These are phyloP conservation scores for Lentinula raphanica DNA, from an alignment of 768 basidiomycete species.

Conservation along the genomic window DNA sequence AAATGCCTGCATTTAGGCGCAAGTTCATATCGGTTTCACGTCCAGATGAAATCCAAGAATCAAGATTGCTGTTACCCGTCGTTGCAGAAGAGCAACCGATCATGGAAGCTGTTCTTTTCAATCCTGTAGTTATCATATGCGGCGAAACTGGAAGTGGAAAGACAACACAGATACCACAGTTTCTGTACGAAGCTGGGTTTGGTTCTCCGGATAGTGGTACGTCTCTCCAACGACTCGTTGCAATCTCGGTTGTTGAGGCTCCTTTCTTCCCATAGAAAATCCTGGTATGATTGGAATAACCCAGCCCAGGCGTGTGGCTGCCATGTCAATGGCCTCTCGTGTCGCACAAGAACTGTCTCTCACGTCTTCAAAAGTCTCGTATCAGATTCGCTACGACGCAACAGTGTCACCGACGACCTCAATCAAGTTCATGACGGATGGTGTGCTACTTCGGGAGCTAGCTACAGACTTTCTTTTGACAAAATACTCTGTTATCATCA, in stretches of 20 bases:
- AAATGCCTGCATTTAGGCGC: constrained; percentile 16
- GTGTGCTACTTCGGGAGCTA: constrained; percentile 89
- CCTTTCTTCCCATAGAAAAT: constrained; percentile 56
- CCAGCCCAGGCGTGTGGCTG: constrained; percentile 95
- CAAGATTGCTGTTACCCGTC: constrained; percentile 79
- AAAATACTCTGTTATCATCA: constrained; percentile 90
- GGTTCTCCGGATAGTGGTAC: constrained; percentile 77
- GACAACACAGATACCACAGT: constrained; percentile 97
- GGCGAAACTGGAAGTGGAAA: constrained; percentile 98
- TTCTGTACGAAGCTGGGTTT: constrained; percentile 96
- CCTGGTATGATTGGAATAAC: constrained; percentile 98
- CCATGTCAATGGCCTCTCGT: constrained; percentile 91
- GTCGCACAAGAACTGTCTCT: constrained; percentile 92
- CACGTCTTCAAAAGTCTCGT: constrained; percentile 77
- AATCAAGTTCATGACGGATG: constrained; percentile 99
- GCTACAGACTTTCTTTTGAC: constrained; percentile 89
- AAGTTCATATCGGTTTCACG: constrained; percentile 57
- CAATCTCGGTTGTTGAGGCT: too few species aligned
- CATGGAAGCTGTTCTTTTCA: constrained; percentile 84
- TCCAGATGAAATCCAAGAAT: constrained; percentile 66
- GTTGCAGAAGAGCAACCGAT: constrained; percentile 91
- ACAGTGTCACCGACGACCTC: constrained; percentile 85
- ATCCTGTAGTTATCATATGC: constrained; percentile 80
- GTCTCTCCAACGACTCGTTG: too few species aligned
- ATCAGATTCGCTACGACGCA: constrained; percentile 96